Percentiles rank a stretch among this genome's conserved stretches.
These are phyloP conservation scores for Punctularia strigosozonata DNA, from an alignment of 768 basidiomycete species.

Conservation along the genomic window DNA sequence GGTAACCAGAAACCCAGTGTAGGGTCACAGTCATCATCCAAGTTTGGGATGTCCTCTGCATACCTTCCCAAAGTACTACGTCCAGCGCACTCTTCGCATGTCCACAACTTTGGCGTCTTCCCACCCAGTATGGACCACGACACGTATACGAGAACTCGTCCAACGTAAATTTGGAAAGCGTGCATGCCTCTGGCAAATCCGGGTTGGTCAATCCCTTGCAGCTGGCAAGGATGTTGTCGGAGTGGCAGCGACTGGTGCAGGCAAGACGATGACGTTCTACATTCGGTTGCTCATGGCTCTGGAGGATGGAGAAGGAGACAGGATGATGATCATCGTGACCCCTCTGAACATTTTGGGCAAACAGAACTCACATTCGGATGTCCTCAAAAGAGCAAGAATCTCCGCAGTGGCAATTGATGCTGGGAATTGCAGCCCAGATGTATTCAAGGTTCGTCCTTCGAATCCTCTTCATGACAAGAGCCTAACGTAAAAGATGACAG, in stretches of 20 bases:
- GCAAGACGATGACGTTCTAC: slow-evolving; percentile 12
- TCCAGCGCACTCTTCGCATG: too few species aligned
- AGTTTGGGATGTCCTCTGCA: too few species aligned
- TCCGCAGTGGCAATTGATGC: slow-evolving; percentile 2
- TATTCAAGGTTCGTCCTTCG: slow-evolving; percentile 1
- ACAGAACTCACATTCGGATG: slow-evolving; percentile 3
- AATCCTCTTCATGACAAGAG: not conserved
- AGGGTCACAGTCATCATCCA: too few species aligned
- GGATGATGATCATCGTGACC: not conserved
- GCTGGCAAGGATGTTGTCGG: slow-evolving; percentile 7
- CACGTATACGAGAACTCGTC: not conserved
- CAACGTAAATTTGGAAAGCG: not conserved
- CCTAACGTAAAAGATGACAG: not conserved
- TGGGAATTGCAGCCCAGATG: not conserved
- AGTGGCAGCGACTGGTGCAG: slow-evolving; percentile 9
- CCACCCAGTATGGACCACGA: not conserved
- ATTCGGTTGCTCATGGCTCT: slow-evolving; percentile 8
- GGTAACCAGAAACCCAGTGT: too few species aligned
- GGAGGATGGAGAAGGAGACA: not conserved
- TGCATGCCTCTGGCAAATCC: slow-evolving; percentile 10
- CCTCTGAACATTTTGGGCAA: slow-evolving; percentile 5
- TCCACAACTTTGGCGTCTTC: too few species aligned
- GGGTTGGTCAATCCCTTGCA: slow-evolving; percentile 4
- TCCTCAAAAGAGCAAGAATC: slow-evolving; percentile 1
- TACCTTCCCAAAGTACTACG: too few species aligned